Base-by-base conservation (phyloP, 164 flowering plant genomes). In the Kingdonia uniflora region DNA sequence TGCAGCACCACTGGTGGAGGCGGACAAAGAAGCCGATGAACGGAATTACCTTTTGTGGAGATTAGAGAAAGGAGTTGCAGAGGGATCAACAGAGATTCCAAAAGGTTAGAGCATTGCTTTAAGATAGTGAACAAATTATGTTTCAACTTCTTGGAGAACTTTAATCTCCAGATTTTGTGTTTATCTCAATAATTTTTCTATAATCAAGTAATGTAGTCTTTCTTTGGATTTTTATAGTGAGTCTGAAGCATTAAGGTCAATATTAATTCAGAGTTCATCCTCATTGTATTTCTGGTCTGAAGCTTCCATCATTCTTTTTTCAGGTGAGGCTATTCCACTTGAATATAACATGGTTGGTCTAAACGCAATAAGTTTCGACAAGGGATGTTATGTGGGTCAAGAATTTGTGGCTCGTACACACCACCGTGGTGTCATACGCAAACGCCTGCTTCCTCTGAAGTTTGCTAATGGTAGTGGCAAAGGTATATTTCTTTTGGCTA, bases 321-420 rank as follows among this genome's bases (percentile, higher is more conserved):
- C 62, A 87, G 96, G 91, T 53, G 95, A 92, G 69, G 99, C 97
- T 23, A 77, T 82, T 48, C 99, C 97, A 16, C 86, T 86, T 6
- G 95, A 92, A 48, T 88, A 86, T 74, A 92, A 89, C 71, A 71
- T 91, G 43, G 87, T 62, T 4, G 92, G 87, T 43, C 68, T 92
- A 23, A 88, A 89, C 57, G 96, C 97, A 29, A 84, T 92, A 53
- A 88, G 86, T 69, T 92, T 92, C 45, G 92, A 86, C 59, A 88
- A 92, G 68, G 99, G 99, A 13, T 92, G 99, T 60, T 92, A 94
- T 55, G 82, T 94, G 17, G 99, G 99, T 37, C 97, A 89, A 73
- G 97, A 94, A 59, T 71, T 74, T 6, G 72, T 94, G 22, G 96
- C 96, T 46, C 90, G 97, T 14, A 80, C 99, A 8, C 97, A 94